Percentiles rank a stretch among this genome's conserved stretches.
Evolutionary conservation across 75 land plant genomes (phyloP).

Genomic region (Cryptomeria japonica): DNA sequence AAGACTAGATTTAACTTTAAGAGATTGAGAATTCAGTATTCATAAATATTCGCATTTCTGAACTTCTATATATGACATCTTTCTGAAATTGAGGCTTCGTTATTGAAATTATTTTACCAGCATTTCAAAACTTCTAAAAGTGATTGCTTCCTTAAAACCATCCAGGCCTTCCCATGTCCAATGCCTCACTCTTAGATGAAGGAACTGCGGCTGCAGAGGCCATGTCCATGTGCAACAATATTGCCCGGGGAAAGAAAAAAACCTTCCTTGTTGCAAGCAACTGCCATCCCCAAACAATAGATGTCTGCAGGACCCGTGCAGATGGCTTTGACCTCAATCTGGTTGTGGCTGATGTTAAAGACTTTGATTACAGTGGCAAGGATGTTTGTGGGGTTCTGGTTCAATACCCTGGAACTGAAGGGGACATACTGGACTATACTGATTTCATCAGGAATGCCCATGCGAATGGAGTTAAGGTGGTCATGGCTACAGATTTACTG

Average conservation of each 20-base stretch:
- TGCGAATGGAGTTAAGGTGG: constrained; percentile 17
- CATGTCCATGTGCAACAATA: constrained; percentile 20
- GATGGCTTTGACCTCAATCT: constrained; percentile 5
- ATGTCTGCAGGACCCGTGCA: constrained; percentile 15
- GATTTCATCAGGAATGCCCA: constrained; percentile 6
- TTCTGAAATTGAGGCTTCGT: background rate
- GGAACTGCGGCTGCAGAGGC: constrained; percentile 26
- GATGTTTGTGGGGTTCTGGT: constrained; percentile 21
- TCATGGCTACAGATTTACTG: constrained; percentile 17
- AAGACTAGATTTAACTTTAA: background rate
- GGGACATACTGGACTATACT: constrained; percentile 7
- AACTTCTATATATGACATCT: background rate
- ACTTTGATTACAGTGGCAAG: background rate
- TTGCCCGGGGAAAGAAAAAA: constrained; percentile 12
- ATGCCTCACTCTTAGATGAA: constrained; percentile 23
- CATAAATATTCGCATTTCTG: background rate
- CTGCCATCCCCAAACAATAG: constrained; percentile 23
- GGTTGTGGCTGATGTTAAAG: constrained; percentile 11
- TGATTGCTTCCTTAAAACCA: background rate
- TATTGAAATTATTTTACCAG: background rate
- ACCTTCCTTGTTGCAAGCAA: constrained; percentile 16
- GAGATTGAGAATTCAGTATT: background rate
- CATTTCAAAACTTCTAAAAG: background rate
- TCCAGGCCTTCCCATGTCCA: constrained; percentile 20
- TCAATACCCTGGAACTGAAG: constrained; percentile 21